A percentile compares a stretch with the other conserved stretches of the same genome.
These are phyloP conservation scores for Calocybe cyanea DNA, from an alignment of 768 basidiomycete genomes.

Conservation along the genomic window DNA sequence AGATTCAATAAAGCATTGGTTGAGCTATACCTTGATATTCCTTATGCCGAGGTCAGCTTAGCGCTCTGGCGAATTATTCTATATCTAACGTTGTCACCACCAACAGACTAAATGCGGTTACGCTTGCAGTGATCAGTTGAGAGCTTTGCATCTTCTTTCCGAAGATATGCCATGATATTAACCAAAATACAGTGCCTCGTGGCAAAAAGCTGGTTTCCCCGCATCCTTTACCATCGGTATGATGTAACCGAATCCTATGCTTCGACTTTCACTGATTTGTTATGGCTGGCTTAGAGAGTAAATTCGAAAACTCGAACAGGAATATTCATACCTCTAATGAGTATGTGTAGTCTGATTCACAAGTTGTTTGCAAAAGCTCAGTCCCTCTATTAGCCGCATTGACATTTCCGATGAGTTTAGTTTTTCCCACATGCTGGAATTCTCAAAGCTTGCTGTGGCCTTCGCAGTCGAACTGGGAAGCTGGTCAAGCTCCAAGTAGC, in stretches of 20 bases:
- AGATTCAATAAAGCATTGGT: constrained; percentile 77
- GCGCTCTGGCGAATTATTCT: constrained; percentile 2
- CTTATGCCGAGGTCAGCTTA: constrained; percentile 56
- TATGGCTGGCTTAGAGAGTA: constrained; percentile 44
- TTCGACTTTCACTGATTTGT: constrained; percentile 12
- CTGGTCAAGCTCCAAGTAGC: constrained; percentile 23
- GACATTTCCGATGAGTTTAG: constrained; percentile 87
- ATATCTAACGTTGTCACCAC: constrained; percentile 12
- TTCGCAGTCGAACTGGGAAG: constrained; percentile 75
- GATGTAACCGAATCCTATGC: constrained; percentile 21
- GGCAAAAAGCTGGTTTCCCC: constrained; percentile 83
- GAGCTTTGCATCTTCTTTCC: constrained; percentile 25
- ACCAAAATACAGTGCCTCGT: constrained; percentile 55
- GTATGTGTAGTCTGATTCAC: constrained; percentile 42
- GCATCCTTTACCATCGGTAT: constrained; percentile 80
- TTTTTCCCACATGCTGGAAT: constrained; percentile 86
- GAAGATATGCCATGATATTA: constrained; percentile 24
- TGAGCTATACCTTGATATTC: constrained; percentile 77
- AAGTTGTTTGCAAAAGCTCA: constrained; percentile 11
- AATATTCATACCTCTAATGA: constrained; percentile 81
- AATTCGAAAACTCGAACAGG: constrained; percentile 75
- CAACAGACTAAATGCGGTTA: constrained; percentile 84
- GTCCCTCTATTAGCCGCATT: constrained; percentile 53
- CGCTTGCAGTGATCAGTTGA: constrained; percentile 89
- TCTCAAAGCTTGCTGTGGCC: constrained; percentile 79